phyloP scores from a whole-genome alignment of 1,139 yeast species.

The Geotrichum reessii region DNA sequence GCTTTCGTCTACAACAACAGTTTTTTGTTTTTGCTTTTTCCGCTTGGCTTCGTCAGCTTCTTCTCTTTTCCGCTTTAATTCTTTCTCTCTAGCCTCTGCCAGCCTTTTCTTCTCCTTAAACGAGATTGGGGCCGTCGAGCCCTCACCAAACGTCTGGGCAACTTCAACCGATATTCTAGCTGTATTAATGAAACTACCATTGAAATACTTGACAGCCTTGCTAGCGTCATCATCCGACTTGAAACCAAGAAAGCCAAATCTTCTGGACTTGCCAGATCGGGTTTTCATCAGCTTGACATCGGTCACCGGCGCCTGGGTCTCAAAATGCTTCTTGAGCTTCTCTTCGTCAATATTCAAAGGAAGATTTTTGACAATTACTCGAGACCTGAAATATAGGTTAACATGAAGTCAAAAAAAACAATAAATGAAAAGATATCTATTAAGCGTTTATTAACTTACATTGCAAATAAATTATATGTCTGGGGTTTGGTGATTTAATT shows the following conservation, averaged over 20 bases:
- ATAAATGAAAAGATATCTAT: not conserved
- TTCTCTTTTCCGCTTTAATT: slow-evolving; percentile 16
- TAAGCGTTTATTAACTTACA: not conserved
- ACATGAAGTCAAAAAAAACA: not conserved
- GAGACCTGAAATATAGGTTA: slow-evolving; percentile 50
- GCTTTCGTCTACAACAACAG: slow-evolving; percentile 18
- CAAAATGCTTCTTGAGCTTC: slow-evolving; percentile 62
- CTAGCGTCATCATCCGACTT: slow-evolving; percentile 67
- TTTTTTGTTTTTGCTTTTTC: slow-evolving; percentile 51
- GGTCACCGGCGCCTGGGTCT: slow-evolving; percentile 45
- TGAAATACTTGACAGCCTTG: slow-evolving; percentile 68
- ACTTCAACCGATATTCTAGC: slow-evolving; percentile 68
- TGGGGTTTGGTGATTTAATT: not conserved
- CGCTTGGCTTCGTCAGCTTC: slow-evolving; percentile 35
- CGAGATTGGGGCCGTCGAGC: slow-evolving; percentile 58
- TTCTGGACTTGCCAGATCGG: slow-evolving; percentile 77
- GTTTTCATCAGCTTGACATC: slow-evolving; percentile 82
- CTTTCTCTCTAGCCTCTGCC: slow-evolving; percentile 30
- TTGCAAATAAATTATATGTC: not conserved
- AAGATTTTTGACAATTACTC: slow-evolving; percentile 90
- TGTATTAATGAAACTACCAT: slow-evolving; percentile 78
- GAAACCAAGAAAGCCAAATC: slow-evolving; percentile 91
- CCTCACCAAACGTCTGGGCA: slow-evolving; percentile 86
- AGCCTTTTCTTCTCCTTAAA: slow-evolving; percentile 58
- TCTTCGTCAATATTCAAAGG: slow-evolving; percentile 79